phyloP scores from a whole-genome alignment of 495 filamentous ascomycete species.

The Zalerion maritima region DNA sequence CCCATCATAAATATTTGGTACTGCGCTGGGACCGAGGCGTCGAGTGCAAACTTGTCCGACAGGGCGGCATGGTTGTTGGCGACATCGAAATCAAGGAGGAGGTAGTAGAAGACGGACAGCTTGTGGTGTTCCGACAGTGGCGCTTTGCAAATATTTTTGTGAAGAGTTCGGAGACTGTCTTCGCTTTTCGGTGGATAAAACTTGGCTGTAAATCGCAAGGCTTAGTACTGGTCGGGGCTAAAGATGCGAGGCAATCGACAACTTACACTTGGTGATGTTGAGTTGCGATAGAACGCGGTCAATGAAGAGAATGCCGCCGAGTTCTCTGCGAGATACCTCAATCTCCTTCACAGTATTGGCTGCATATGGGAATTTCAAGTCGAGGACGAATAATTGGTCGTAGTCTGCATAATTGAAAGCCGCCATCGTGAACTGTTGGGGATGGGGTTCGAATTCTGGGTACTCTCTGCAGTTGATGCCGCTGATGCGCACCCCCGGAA shows the following conservation, averaged over 20 bases:
- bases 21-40: conserved; percentile 36
- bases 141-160: conserved; percentile 44
- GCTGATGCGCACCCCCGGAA: no score
- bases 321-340: conserved; percentile 40
- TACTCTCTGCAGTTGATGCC: no score
- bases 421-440: conserved; percentile 6
- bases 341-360: conserved; percentile 41
- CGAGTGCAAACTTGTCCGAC: conserved; percentile 39
- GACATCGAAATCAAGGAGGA: conserved; percentile 53
- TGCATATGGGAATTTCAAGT: conserved; percentile 48
- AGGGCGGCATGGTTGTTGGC: conserved; percentile 28
- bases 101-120: conserved; percentile 64
- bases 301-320: conserved; percentile 58
- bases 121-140: conserved; percentile 54
- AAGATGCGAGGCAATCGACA: neutral
- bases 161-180: conserved; percentile 45
- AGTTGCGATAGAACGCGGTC: conserved; percentile 57
- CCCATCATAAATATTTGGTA: conserved; percentile 67
- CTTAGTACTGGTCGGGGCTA: no score
- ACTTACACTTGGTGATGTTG: conserved; percentile 50
- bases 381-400: conserved; percentile 46
- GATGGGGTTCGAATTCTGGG: no score
- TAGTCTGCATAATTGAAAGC: conserved; percentile 40
- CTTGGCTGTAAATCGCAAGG: no score
- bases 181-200: conserved; percentile 57